A percentile compares a stretch with the other conserved stretches of the same genome.
Evolutionary conservation across 768 basidiomycete species (phyloP).

Genomic region (Lyophyllum semitale): DNA sequence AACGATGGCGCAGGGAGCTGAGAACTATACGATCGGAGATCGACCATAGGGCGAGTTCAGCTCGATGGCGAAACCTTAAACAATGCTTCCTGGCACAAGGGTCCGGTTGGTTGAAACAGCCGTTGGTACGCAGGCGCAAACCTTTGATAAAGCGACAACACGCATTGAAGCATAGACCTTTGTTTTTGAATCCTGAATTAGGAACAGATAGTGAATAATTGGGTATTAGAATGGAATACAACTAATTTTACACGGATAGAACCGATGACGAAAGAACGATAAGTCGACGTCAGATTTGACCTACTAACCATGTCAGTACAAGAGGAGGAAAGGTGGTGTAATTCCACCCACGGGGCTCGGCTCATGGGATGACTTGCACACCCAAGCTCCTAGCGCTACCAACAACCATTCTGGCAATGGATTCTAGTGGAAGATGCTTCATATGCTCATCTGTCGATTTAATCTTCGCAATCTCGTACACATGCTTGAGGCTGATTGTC

Average conservation of each 20-base stretch:
- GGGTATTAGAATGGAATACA: slow-evolving; percentile 18
- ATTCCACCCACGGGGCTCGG: slow-evolving; percentile 19
- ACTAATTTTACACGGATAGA: slow-evolving; percentile 20
- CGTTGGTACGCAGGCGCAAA: slow-evolving; percentile 1
- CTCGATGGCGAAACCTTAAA: slow-evolving; percentile 10
- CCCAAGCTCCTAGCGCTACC: slow-evolving; percentile 90
- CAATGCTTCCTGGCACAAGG: slow-evolving; percentile 7
- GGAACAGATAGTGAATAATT: slow-evolving; percentile 7
- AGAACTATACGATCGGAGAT: slow-evolving; percentile 6
- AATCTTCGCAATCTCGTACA: slow-evolving; percentile 98
- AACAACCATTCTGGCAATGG: slow-evolving; percentile 84
- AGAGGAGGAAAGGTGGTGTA: slow-evolving; percentile 15
- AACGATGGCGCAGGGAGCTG: background rate
- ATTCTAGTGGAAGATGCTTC: slow-evolving; percentile 83
- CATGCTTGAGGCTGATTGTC: slow-evolving; percentile 91
- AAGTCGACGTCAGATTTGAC: slow-evolving; percentile 5
- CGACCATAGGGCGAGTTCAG: background rate
- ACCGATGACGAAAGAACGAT: slow-evolving; percentile 9
- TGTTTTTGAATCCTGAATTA: slow-evolving; percentile 14
- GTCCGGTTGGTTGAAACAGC: slow-evolving; percentile 1
- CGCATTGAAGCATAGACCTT: slow-evolving; percentile 5
- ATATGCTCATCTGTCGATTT: slow-evolving; percentile 90
- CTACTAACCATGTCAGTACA: slow-evolving; percentile 10
- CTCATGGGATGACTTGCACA: slow-evolving; percentile 85
- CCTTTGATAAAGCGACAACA: slow-evolving; percentile 3